These are phyloP conservation scores for Solanum infundibuliforme DNA, from an alignment of 257 asterid species.

Conservation along the genomic window DNA sequence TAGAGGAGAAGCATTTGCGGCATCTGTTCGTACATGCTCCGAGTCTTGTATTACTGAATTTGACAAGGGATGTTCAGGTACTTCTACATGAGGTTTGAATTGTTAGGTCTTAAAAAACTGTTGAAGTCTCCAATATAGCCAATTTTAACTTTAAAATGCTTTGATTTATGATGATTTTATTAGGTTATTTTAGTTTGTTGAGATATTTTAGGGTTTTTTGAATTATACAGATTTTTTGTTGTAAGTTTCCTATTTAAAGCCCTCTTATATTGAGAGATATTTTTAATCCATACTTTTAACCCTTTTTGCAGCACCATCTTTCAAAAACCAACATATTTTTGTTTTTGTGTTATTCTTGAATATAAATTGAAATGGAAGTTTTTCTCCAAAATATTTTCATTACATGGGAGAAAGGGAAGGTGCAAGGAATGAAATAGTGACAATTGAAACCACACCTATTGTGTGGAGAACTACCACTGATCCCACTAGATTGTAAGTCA, in stretches of 20 bases:
- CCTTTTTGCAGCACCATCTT: background rate
- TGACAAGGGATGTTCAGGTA: conserved; percentile 53
- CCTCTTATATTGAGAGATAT: background rate
- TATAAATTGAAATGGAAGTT: background rate
- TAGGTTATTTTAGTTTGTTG: background rate
- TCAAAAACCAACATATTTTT: background rate
- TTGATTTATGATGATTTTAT: background rate
- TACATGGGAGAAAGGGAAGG: background rate
- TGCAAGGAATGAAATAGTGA: background rate
- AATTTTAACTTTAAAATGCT: background rate
- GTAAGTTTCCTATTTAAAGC: background rate
- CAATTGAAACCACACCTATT: background rate
- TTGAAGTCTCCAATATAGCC: background rate
- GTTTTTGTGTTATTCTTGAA: background rate
- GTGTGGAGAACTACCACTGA: background rate
- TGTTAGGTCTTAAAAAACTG: background rate
- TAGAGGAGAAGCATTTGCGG: conserved; percentile 42
- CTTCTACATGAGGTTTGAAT: background rate
- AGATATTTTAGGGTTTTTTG: background rate
- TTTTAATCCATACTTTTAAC: background rate
- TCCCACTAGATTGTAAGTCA: background rate
- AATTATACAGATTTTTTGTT: background rate
- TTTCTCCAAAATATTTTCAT: background rate
- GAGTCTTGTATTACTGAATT: conserved; percentile 30
- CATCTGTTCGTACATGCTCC: conserved; percentile 31